phyloP scores from a whole-genome alignment of 2,329 filamentous ascomycete genomes.

The Colletotrichum sp. region DNA sequence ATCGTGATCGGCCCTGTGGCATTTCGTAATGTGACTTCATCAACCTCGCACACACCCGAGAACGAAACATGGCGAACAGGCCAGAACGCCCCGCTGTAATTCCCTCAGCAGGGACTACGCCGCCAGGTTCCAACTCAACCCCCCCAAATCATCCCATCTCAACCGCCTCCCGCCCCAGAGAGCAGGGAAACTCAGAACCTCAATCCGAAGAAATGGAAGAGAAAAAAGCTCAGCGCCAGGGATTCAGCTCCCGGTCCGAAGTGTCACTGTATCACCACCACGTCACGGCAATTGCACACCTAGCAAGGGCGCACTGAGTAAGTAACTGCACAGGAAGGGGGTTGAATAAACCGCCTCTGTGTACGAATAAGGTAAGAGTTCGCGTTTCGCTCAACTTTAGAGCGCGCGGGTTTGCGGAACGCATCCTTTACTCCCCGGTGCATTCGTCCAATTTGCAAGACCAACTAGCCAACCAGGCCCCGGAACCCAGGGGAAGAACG shows the following conservation, averaged over 20 bases:
- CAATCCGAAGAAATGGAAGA: not conserved
- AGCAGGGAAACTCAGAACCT: not conserved
- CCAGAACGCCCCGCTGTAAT: not conserved
- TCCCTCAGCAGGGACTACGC: conserved; percentile 12
- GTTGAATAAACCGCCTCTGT: not conserved
- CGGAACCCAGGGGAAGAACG: not conserved
- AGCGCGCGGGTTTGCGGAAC: not conserved
- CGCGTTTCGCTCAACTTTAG: not conserved
- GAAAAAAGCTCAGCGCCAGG: not conserved
- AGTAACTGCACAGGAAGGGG: not conserved
- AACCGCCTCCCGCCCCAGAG: not conserved
- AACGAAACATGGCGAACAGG: not conserved
- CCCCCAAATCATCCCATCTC: conserved; percentile 5
- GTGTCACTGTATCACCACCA: not conserved
- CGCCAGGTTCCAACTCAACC: not conserved
- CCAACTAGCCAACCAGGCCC: not conserved
- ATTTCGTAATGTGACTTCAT: not conserved
- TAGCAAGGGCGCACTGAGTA: not conserved
- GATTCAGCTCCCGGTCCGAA: not conserved
- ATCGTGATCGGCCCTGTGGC: not conserved
- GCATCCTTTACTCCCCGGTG: not conserved
- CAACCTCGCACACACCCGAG: not conserved
- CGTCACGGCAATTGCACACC: not conserved
- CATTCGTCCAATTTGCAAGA: not conserved
- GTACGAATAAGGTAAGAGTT: not conserved